phyloP scores from a whole-genome alignment of 2,329 filamentous ascomycete species.

The Chaetothyriales sp. region DNA sequence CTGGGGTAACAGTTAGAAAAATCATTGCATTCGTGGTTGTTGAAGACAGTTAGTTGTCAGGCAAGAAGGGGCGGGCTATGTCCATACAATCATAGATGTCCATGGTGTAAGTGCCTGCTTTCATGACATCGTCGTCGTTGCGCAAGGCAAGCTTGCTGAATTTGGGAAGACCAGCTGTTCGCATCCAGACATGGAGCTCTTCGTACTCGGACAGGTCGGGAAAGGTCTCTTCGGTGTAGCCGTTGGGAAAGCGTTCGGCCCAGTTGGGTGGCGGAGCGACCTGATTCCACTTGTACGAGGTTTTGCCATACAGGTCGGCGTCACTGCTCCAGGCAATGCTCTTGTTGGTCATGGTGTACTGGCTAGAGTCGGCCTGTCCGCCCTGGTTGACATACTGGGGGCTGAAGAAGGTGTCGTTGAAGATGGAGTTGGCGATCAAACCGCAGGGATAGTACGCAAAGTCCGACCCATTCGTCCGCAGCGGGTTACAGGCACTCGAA shows the following conservation, averaged over 20 bases:
- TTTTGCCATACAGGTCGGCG: slow-evolving; percentile 58
- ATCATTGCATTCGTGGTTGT: background rate
- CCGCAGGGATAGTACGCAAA: slow-evolving; percentile 88
- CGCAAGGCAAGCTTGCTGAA: slow-evolving; percentile 88
- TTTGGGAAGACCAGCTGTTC: slow-evolving; percentile 78
- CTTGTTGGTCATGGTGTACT: slow-evolving; percentile 61
- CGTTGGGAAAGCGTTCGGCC: slow-evolving; percentile 54
- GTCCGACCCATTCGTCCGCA: slow-evolving; percentile 38
- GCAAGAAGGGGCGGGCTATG: slow-evolving; percentile 12
- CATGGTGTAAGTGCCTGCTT: slow-evolving; percentile 56
- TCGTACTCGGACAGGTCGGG: slow-evolving; percentile 63
- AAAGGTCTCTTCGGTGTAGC: slow-evolving; percentile 48
- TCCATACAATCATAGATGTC: slow-evolving; percentile 61
- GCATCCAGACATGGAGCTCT: slow-evolving; percentile 96
- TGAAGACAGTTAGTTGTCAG: background rate
- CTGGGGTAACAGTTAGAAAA: slow-evolving; percentile 31
- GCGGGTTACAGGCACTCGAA: slow-evolving; percentile 58
- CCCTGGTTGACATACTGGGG: slow-evolving; percentile 46
- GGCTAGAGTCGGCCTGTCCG: slow-evolving; percentile 23
- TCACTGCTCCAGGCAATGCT: slow-evolving; percentile 82
- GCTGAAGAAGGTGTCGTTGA: slow-evolving; percentile 75
- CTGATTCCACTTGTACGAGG: slow-evolving; percentile 47
- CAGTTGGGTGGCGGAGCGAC: slow-evolving; percentile 81
- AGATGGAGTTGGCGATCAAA: slow-evolving; percentile 87
- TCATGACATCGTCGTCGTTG: slow-evolving; percentile 58